Conservation (phyloP, 2,329 filamentous ascomycete species). For the Trichoderma sp. region DNA sequence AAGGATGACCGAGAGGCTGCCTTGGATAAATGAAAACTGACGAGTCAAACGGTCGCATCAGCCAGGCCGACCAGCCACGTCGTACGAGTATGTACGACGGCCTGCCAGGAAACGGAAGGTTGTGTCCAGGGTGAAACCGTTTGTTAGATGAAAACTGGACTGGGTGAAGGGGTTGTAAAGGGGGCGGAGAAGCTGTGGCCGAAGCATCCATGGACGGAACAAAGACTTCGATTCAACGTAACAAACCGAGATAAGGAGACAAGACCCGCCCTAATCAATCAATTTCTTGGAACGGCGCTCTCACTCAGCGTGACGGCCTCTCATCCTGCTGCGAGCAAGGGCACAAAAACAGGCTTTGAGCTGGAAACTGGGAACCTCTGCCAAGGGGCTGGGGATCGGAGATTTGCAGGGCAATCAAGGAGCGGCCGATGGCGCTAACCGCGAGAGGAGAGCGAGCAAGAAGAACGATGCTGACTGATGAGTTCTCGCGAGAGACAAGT, state of each 20-base stretch:
- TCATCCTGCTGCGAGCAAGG: not conserved
- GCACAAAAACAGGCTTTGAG: conserved; percentile 6
- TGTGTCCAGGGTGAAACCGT: conserved; percentile 17
- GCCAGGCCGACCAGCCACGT: not conserved
- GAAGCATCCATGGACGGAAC: not conserved
- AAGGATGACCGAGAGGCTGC: conserved; percentile 7
- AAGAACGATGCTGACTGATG: not conserved
- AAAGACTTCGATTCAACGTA: not conserved
- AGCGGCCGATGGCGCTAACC: conserved; percentile 26
- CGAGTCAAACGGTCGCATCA: conserved; percentile 11
- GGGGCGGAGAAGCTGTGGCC: not conserved
- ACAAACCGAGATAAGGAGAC: conserved; percentile 11
- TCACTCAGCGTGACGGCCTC: not conserved
- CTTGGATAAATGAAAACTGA: conserved; percentile 20
- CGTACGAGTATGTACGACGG: not conserved
- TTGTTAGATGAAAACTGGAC: conserved; percentile 19
- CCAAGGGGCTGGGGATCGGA: conserved; percentile 24
- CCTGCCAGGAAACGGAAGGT: not conserved
- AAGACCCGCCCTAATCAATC: not conserved
- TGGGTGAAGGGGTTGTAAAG: not conserved
- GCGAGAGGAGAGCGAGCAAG: not conserved
- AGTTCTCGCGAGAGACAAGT: not conserved
- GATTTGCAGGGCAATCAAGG: conserved; percentile 27
- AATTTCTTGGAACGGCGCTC: conserved; percentile 17
- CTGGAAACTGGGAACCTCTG: not conserved